These are phyloP conservation scores for Petasospora fabianii DNA, from an alignment of 1,139 yeast genomes.

Conservation along the genomic window DNA sequence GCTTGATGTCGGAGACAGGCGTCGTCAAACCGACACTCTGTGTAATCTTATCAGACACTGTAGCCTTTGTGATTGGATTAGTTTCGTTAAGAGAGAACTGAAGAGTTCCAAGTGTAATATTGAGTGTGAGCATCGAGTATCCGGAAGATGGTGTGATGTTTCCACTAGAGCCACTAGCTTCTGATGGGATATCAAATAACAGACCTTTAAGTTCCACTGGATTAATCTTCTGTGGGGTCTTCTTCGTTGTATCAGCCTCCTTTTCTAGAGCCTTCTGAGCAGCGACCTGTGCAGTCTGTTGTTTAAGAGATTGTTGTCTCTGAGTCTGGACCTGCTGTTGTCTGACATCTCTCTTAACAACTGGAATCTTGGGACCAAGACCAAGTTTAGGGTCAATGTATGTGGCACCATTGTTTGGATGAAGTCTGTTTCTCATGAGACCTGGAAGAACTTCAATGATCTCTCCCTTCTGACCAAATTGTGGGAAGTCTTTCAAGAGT, in stretches of 20 bases:
- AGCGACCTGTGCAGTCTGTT: slow-evolving; percentile 6
- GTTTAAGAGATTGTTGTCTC: slow-evolving; percentile 8
- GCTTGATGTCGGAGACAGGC: slow-evolving; percentile 14
- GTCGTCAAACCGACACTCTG: slow-evolving; percentile 11
- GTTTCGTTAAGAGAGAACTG: slow-evolving; percentile 3
- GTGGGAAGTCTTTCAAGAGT: slow-evolving; percentile 60
- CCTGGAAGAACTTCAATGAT: slow-evolving; percentile 76
- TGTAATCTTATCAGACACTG: slow-evolving; percentile 13
- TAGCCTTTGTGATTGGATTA: slow-evolving; percentile 7
- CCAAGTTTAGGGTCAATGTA: slow-evolving; percentile 46
- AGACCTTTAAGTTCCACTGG: slow-evolving; percentile 22
- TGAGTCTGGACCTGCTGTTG: slow-evolving; percentile 11
- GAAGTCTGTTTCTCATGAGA: slow-evolving; percentile 75
- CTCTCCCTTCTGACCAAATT: slow-evolving; percentile 56
- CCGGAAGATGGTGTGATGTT: slow-evolving; percentile 11
- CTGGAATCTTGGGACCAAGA: slow-evolving; percentile 57
- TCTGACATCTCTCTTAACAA: slow-evolving; percentile 39
- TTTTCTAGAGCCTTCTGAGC: background rate
- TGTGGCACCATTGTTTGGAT: slow-evolving; percentile 67
- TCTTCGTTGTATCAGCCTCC: slow-evolving; percentile 5
- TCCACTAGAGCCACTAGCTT: slow-evolving; percentile 1
- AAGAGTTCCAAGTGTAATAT: slow-evolving; percentile 14
- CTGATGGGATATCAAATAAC: slow-evolving; percentile 19
- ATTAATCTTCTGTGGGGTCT: slow-evolving; percentile 9
- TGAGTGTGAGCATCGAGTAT: slow-evolving; percentile 24